Conservation (phyloP, 2,329 filamentous ascomycete genomes). For the Penicillium paneum region DNA sequence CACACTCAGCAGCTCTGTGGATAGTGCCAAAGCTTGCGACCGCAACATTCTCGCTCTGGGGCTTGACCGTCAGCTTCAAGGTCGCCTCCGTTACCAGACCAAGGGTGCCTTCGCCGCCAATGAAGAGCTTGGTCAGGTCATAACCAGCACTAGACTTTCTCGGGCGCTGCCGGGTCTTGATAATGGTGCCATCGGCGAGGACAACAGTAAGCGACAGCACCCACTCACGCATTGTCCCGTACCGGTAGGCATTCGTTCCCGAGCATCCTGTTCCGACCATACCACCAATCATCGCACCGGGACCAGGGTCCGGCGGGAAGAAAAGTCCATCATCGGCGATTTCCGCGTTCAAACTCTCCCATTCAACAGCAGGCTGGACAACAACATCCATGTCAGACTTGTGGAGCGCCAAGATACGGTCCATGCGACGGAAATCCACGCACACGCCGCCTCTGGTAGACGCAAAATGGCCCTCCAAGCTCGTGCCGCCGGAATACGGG, state of each 20-base stretch:
- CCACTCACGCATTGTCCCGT: slow-evolving; percentile 95
- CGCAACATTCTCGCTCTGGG: slow-evolving; percentile 75
- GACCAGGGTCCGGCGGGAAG: slow-evolving; percentile 88
- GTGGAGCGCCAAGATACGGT: slow-evolving; percentile 73
- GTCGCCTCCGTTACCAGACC: slow-evolving; percentile 89
- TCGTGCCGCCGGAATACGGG: slow-evolving; percentile 82
- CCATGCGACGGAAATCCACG: slow-evolving; percentile 82
- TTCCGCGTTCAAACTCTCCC: slow-evolving; percentile 80
- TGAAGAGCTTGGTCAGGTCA: slow-evolving; percentile 83
- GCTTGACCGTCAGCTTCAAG: slow-evolving; percentile 78
- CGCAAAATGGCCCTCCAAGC: slow-evolving; percentile 83
- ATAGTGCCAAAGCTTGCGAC: slow-evolving; percentile 65
- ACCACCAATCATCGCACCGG: slow-evolving; percentile 87
- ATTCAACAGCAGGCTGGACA: slow-evolving; percentile 78
- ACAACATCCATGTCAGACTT: slow-evolving; percentile 73
- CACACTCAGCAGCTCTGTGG: slow-evolving; percentile 72
- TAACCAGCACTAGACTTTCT: slow-evolving; percentile 90
- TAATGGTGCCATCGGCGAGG: slow-evolving; percentile 81
- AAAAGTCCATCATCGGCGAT: slow-evolving; percentile 72
- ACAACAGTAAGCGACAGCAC: slow-evolving; percentile 83
- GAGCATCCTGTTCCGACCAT: slow-evolving; percentile 53
- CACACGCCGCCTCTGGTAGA: slow-evolving; percentile 79
- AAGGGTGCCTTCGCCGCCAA: slow-evolving; percentile 87
- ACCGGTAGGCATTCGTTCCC: slow-evolving; percentile 87
- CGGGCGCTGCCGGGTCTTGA: slow-evolving; percentile 84